Evolutionary conservation across 441 rosid genomes (phyloP), one percentile per base, ranked within the genome.

Genomic region (Adansonia madagascariensis): DNA sequence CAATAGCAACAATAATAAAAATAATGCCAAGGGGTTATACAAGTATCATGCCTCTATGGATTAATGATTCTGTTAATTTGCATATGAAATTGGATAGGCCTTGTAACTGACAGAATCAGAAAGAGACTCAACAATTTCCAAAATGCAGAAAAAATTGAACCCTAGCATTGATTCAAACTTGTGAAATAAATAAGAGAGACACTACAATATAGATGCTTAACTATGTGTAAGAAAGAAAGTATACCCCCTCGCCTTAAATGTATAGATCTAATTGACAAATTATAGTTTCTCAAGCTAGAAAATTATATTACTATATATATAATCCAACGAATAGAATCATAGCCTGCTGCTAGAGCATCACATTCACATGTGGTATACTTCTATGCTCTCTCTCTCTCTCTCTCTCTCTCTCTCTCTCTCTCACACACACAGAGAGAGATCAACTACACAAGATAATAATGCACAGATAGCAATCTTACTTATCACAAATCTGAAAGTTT

Each of bases 401-500:
- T 35, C 39, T 8, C 14, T 35, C 39, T 35, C 41, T 35, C 41
- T 35, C 41, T 35, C 41, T 35, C 41, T 0, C 41, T 1, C 14
- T 43, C 39, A 63, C 1, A 63, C 22, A 35, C 11, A 63, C 5
- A 63, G 2, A 75, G 22, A 46, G 0, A 69, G 53, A 2, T 53
- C 47, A 15, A 9, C 31, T 8, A 53, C n/a, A 31, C 20, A 27
- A 70, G 53, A 65, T 8, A 65, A n/a, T 43, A 50, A 53, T 1
- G 43, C 75, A 62, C 65, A 57, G 57, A 49, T 18, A 84, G 79
- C 80, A 52, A 61, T 82, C 94, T 86, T 89, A 97, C 99, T 86
- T 89, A 78, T 97, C 98, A 85, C 99, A 97, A 73, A 94, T 88
- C 89, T 94, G 93, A 82, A 97, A 97, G 75, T 85, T 88, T 84